phyloP scores from a whole-genome alignment of 495 filamentous ascomycete species.

The Podospora anserina region DNA sequence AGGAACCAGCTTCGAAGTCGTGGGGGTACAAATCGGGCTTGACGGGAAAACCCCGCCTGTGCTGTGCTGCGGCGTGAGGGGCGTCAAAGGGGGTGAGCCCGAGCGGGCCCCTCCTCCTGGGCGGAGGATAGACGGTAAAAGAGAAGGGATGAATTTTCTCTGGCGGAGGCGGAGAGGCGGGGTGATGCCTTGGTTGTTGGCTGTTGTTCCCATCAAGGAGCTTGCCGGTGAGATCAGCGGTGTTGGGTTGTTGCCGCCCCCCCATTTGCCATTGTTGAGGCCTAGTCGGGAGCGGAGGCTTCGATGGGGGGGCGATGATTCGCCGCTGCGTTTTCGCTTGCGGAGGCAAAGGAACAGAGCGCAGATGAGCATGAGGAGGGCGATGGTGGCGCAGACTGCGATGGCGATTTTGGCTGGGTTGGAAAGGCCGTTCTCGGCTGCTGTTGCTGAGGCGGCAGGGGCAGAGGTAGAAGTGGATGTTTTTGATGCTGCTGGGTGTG shows the following conservation, averaged over 20 bases:
- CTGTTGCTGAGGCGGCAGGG: constrained; percentile 17
- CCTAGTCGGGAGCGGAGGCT: constrained; percentile 13
- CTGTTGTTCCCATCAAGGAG: constrained; percentile 23
- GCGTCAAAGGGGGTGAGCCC: constrained; percentile 30
- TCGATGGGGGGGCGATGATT: constrained; percentile 12
- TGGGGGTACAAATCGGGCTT: constrained; percentile 29
- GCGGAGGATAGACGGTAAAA: constrained; percentile 39
- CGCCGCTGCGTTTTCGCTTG: constrained; percentile 25
- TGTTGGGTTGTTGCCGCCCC: constrained; percentile 30
- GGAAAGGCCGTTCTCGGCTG: constrained; percentile 29
- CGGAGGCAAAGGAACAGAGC: constrained; percentile 34
- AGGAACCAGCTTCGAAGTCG: constrained; percentile 33
- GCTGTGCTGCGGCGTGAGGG: constrained; percentile 21
- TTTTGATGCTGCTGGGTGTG: constrained; percentile 8
- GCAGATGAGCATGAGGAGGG: constrained; percentile 33
- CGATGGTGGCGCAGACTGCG: constrained; percentile 40
- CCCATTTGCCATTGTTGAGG: constrained; percentile 5
- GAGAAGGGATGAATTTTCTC: constrained; percentile 38
- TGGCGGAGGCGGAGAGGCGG: constrained; percentile 47
- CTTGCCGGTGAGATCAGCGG: constrained; percentile 39
- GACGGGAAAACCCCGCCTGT: constrained; percentile 24
- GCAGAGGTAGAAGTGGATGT: constrained; percentile 12
- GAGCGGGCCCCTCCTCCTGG: constrained; percentile 25
- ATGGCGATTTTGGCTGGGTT: constrained; percentile 41
- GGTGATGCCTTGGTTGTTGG: constrained; percentile 27